Evolutionary conservation across 116 monocot species (phyloP).

Genomic region (Thalassia testudinum): DNA sequence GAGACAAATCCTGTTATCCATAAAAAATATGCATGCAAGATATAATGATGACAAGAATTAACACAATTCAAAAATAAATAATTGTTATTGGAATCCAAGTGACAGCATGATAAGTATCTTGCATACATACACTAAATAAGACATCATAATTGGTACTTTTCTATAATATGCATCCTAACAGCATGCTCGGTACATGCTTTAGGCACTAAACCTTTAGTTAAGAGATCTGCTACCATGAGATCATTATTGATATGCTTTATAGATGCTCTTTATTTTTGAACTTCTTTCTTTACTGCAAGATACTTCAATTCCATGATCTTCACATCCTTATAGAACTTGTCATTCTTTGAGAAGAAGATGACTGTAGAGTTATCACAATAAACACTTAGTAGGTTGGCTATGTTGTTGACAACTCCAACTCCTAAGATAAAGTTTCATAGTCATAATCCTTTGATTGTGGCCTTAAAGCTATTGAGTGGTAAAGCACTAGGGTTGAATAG

Average conservation of each 20-base stretch:
- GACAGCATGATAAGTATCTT: too few relatives aligned
- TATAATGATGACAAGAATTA: too few relatives aligned
- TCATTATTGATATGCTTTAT: background rate
- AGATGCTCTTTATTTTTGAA: background rate
- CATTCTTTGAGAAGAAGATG: background rate
- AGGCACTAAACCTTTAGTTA: background rate
- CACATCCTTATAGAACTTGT: background rate
- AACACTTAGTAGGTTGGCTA: background rate
- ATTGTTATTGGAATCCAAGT: too few relatives aligned
- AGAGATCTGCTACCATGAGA: background rate
- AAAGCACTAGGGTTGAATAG: too few relatives aligned
- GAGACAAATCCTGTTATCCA: too few relatives aligned
- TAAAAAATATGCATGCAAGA: too few relatives aligned
- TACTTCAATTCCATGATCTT: slow-evolving; percentile 2
- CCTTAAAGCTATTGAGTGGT: too few relatives aligned
- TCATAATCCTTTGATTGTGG: too few relatives aligned
- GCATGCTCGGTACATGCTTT: background rate
- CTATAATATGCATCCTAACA: background rate
- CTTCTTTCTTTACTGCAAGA: slow-evolving; percentile 1
- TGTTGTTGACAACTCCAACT: background rate
- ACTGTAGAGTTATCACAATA: background rate
- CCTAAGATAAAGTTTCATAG: too few relatives aligned
- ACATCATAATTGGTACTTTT: background rate
- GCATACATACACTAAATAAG: too few relatives aligned
- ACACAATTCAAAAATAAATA: too few relatives aligned